Percentiles rank a stretch among this genome's conserved stretches.
Evolutionary conservation across 169 alveolate species (phyloP).

Genomic region (Babesia microti): DNA sequence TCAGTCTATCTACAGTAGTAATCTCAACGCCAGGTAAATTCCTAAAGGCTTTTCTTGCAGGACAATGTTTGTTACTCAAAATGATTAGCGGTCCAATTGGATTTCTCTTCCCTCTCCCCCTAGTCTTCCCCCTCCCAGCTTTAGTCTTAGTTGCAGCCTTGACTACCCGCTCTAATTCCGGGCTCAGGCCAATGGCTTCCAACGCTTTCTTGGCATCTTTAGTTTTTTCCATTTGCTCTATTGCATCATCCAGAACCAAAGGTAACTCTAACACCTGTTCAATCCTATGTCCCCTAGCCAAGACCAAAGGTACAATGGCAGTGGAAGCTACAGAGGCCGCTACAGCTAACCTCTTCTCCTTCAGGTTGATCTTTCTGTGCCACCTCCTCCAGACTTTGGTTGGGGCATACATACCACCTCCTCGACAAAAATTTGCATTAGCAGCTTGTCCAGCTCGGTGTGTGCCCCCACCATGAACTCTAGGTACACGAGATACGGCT

Average conservation of each 20-base stretch:
- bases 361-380: slow-evolving; percentile 91
- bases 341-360: slow-evolving; percentile 93
- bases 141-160: slow-evolving; percentile 66
- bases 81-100: slow-evolving; percentile 95
- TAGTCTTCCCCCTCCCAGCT: slow-evolving; percentile 89
- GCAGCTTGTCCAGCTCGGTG: slow-evolving; percentile 98
- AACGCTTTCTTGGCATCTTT: slow-evolving; percentile 78
- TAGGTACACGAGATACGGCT: slow-evolving; percentile 97
- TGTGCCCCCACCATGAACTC: slow-evolving; percentile 99
- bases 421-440: slow-evolving; percentile 97
- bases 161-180: slow-evolving; percentile 73
- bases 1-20: slow-evolving; percentile 87
- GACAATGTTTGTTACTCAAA: slow-evolving; percentile 83
- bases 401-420: slow-evolving; percentile 99
- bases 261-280: slow-evolving; percentile 90
- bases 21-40: slow-evolving; percentile 96
- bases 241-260: slow-evolving; percentile 79
- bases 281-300: slow-evolving; percentile 97
- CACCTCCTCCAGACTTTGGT: slow-evolving; percentile 93
- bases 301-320: slow-evolving; percentile 90
- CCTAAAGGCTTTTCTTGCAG: slow-evolving; percentile 87
- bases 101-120: slow-evolving; percentile 86
- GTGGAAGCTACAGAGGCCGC: slow-evolving; percentile 97
- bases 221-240: slow-evolving; percentile 76
- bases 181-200: slow-evolving; percentile 75